These are phyloP conservation scores for Rhizopogon salebrosus DNA, from an alignment of 768 basidiomycete species.

Conservation along the genomic window DNA sequence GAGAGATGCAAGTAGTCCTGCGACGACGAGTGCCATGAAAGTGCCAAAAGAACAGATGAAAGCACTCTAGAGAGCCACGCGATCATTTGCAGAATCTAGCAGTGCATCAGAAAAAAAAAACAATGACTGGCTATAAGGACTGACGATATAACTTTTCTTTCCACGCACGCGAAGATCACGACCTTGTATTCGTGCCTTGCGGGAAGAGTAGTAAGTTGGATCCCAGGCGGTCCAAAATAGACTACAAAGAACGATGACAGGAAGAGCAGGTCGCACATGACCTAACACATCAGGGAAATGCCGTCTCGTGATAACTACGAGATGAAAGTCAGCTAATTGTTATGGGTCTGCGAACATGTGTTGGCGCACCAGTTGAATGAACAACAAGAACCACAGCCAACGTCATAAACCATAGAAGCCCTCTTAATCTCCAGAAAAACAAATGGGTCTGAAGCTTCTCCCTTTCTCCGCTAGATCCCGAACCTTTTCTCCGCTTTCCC, in stretches of 20 bases:
- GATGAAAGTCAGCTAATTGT: constrained; percentile 19
- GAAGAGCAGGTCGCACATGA: constrained; percentile 36
- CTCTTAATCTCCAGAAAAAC: constrained; percentile 64
- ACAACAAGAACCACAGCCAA: constrained; percentile 36
- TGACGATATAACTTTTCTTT: constrained; percentile 57
- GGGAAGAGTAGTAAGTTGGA: constrained; percentile 65
- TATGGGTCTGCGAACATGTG: neutral
- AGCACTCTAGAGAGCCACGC: constrained; percentile 54
- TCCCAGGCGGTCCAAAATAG: constrained; percentile 84
- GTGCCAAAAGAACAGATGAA: constrained; percentile 41
- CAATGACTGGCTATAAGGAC: constrained; percentile 16
- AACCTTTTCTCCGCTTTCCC: constrained; percentile 46
- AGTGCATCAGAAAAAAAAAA: constrained; percentile 2
- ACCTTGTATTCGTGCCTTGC: constrained; percentile 62
- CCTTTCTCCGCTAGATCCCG: constrained; percentile 33
- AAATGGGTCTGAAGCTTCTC: constrained; percentile 47
- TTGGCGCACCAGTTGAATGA: constrained; percentile 35
- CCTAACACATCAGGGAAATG: constrained; percentile 14
- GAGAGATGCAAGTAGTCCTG: constrained; percentile 34
- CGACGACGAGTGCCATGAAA: constrained; percentile 37
- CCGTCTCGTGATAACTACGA: constrained; percentile 18
- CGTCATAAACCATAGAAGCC: constrained; percentile 57
- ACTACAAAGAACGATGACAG: constrained; percentile 50
- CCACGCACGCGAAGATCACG: constrained; percentile 65
- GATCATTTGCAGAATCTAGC: constrained; percentile 54